Base-by-base conservation (phyloP, 345 rosid genomes). In the Trapa incisa region DNA sequence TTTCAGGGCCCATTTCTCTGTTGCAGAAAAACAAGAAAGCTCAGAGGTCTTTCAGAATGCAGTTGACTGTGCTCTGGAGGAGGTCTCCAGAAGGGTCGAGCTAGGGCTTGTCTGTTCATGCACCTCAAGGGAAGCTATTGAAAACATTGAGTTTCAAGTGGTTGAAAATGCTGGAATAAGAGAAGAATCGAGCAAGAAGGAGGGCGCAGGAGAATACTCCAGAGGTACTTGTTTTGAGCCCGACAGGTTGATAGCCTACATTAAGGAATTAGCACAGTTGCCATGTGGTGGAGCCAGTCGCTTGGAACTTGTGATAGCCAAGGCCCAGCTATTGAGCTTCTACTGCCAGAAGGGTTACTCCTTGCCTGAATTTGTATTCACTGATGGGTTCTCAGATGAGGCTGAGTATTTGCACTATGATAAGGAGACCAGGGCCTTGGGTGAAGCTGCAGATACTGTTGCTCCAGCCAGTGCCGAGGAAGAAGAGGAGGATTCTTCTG, bases 121-220 rank as follows among this genome's bases (percentile, higher is more conserved):
- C 73, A 65, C 77, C 15, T 69, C 81, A 16, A 70, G 57, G 60
- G 83, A 84, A 74, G 75, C 32, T 29, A 70, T 71, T 70, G 79
- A 82, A 6, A 71, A 65, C 36, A 76, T 84, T 61, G 76, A 74
- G 70, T 69, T 75, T 62, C 88, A 88, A 75, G 62, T 72, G 36
- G 78, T 88, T 65, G 85, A 84, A 73, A 88, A 82, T 36, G 42
- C 86, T 5, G 94, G 94, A 70, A 79, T 88, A 71, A 80, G 70
- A 35, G 61, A 66, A 41, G 85, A 82, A 69, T 77, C 80, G 16
- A 72, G 77, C 65, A 43, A 35, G 54, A 78, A 74, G 79, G 83
- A 72, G 32, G 80, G 71, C 41, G 62, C 73, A 17, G 83, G 74
- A 50, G 58, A 69, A 58, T 82, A 67, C 12, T 29, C 67, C 0